Evolutionary conservation across 2,329 filamentous ascomycete genomes (phyloP).

Genomic region (Sporothrix curviconia): DNA sequence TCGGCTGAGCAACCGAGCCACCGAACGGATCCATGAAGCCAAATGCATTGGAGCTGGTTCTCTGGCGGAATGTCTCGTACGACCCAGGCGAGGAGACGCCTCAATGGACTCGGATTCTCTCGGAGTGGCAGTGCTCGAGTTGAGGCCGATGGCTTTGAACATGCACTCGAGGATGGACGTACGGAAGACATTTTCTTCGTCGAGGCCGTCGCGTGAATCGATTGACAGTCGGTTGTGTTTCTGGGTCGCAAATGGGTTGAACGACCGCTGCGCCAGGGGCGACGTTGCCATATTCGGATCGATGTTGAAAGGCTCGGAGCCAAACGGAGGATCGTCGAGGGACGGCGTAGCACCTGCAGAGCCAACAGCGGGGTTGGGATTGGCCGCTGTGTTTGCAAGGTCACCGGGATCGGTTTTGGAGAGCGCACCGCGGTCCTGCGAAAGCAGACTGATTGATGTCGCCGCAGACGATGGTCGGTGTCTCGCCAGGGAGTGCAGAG

Average conservation of each 20-base stretch:
- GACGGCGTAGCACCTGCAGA: conserved; percentile 26
- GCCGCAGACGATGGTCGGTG: conserved; percentile 39
- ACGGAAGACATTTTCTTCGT: conserved; percentile 84
- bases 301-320: conserved; percentile 25
- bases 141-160: conserved; percentile 85
- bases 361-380: conserved; percentile 48
- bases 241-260: conserved; percentile 52
- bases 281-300: conserved; percentile 34
- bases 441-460: conserved; percentile 33
- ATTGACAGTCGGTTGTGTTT: conserved; percentile 43
- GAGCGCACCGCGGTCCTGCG: conserved; percentile 36
- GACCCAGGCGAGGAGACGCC: conserved; percentile 73
- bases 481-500: conserved; percentile 56
- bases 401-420: conserved; percentile 65
- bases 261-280: conserved; percentile 44
- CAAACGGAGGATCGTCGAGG: conserved; percentile 3
- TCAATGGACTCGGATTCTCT: conserved; percentile 70
- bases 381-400: conserved; percentile 68
- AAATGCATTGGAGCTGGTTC: conserved; percentile 75
- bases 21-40: conserved; percentile 85
- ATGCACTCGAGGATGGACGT: conserved; percentile 91
- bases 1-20: conserved; percentile 64
- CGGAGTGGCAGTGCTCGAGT: conserved; percentile 57
- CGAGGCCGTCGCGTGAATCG: conserved; percentile 71
- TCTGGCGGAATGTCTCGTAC: conserved; percentile 74